These are phyloP conservation scores for Erysimum cheiri DNA, from an alignment of 441 rosid species.

Conservation along the genomic window DNA sequence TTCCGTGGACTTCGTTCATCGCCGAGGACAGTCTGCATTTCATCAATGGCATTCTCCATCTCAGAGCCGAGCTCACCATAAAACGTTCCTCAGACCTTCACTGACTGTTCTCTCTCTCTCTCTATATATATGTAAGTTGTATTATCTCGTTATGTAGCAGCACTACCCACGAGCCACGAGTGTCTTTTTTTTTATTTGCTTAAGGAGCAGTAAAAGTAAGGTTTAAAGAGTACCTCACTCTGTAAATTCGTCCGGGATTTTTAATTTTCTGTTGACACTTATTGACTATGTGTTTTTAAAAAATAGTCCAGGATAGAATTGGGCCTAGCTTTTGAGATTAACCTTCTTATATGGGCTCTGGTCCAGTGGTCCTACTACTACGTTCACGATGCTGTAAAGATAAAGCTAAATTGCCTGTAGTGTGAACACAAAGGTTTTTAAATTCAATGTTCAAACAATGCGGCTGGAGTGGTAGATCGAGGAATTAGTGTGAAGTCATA, in stretches of 20 bases:
- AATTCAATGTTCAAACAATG: conserved; percentile 27
- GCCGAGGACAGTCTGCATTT: conserved; percentile 63
- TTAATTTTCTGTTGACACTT: neutral
- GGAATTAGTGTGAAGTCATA: neutral
- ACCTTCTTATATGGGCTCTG: neutral
- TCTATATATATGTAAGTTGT: neutral
- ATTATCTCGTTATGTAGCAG: conserved; percentile 28
- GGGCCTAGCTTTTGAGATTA: conserved; percentile 1
- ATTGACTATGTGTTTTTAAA: neutral
- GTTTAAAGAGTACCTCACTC: neutral
- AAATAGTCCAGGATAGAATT: neutral
- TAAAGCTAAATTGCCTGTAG: neutral
- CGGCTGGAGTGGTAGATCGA: conserved; percentile 29
- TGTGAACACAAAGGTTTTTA: conserved; percentile 7
- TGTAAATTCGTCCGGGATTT: conserved; percentile 21
- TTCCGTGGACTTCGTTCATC: conserved; percentile 61
- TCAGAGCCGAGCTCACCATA: conserved; percentile 80
- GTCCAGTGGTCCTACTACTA: neutral
- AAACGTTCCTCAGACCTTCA: conserved; percentile 46
- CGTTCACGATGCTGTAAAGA: neutral
- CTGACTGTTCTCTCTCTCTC: conserved; percentile 13
- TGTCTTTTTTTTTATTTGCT: conserved; percentile 19
- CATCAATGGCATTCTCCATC: conserved; percentile 73
- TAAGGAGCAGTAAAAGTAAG: conserved; percentile 8
- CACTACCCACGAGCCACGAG: conserved; percentile 35